A percentile compares a stretch with the other conserved stretches of the same genome.
Conservation (phyloP, 768 basidiomycete species). For the Mycena crocata region DNA sequence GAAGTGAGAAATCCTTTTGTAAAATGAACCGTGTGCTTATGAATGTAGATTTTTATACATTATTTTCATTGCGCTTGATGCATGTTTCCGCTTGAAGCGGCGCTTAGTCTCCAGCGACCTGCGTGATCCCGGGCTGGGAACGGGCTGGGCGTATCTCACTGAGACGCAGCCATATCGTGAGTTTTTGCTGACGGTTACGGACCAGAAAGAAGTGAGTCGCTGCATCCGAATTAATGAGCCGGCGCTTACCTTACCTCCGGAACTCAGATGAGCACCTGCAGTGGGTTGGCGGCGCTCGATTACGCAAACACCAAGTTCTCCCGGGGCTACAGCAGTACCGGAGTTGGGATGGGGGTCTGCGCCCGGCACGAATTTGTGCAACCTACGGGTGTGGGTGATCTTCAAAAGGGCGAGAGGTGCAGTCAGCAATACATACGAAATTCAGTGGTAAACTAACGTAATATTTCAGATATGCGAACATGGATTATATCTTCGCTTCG, state of each 20-base stretch:
- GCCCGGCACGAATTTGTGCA: no score
- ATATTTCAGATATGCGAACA: conserved; percentile 17
- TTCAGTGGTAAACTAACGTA: neutral
- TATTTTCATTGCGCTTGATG: conserved; percentile 37
- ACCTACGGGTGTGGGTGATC: conserved; percentile 18
- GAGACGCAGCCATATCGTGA: conserved; percentile 17
- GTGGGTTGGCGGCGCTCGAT: no score
- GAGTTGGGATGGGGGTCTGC: no score
- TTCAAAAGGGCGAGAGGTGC: neutral
- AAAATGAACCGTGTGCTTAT: no score
- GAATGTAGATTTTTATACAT: conserved; percentile 40
- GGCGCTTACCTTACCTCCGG: conserved; percentile 21
- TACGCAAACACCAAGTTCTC: no score
- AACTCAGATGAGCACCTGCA: conserved; percentile 1
- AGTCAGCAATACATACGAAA: neutral
- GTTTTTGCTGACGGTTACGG: no score
- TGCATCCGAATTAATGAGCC: conserved; percentile 5
- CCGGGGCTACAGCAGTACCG: no score
- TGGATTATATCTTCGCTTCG: conserved; percentile 22
- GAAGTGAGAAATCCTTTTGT: neutral
- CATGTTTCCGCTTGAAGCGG: conserved; percentile 38
- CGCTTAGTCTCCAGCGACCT: neutral
- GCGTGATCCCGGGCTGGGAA: neutral
- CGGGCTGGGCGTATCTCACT: conserved; percentile 23
- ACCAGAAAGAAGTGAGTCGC: no score